A percentile compares a stretch with the other conserved stretches of the same genome.
Conservation (phyloP, 1,284 basidiomycete genomes). For the Ceratobasidium sp. region DNA sequence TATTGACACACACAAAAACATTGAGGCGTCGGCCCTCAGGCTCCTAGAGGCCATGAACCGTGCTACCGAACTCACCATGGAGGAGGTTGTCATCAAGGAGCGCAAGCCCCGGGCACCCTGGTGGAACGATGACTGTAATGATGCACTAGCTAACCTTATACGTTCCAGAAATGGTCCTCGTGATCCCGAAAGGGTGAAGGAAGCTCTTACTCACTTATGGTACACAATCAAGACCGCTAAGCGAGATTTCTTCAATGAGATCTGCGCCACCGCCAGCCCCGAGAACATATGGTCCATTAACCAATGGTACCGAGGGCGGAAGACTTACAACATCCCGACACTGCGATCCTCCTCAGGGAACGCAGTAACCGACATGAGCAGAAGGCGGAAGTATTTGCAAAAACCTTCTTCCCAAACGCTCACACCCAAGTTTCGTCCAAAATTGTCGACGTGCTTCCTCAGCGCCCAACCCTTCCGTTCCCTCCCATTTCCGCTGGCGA, state of each 20-base stretch:
- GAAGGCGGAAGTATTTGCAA: background rate
- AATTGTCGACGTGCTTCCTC: background rate
- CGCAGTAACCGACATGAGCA: background rate
- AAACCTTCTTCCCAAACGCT: background rate
- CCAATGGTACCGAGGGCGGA: background rate
- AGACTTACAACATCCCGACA: background rate
- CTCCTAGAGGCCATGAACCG: no score
- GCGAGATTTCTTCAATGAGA: no score
- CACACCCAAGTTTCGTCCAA: background rate
- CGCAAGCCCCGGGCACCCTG: background rate
- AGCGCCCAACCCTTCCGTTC: no score
- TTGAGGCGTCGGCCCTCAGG: no score
- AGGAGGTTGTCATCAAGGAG: background rate
- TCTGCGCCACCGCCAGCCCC: background rate
- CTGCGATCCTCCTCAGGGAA: no score
- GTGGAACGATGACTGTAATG: conserved; percentile 9
- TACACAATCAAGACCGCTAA: background rate
- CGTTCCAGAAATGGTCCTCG: no score
- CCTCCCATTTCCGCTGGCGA: background rate
- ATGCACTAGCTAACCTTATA: no score
- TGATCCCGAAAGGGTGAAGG: background rate
- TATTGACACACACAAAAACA: no score
- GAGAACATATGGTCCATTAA: background rate
- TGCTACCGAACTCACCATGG: background rate
- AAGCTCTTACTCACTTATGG: background rate